Percentiles rank a stretch among this genome's conserved stretches.
Evolutionary conservation across 1,284 basidiomycete species (phyloP).

Genomic region (Paramarasmius palmivorus): DNA sequence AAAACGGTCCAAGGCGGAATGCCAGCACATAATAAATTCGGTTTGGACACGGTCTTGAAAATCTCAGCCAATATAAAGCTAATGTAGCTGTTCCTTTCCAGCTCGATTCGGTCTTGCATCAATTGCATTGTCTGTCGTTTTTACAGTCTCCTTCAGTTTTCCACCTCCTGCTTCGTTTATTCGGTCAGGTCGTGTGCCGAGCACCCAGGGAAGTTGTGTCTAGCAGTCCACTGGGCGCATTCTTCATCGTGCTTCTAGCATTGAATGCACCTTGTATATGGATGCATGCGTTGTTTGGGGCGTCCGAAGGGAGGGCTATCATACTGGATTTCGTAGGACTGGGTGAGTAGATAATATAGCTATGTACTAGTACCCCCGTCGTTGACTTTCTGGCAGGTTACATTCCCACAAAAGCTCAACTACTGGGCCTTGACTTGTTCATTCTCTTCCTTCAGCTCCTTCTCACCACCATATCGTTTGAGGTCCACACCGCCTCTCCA

Average conservation of each 20-base stretch:
- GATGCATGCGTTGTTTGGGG: slow-evolving; percentile 53
- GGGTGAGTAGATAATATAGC: slow-evolving; percentile 44
- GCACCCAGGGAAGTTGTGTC: slow-evolving; percentile 65
- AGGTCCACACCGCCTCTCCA: slow-evolving; percentile 42
- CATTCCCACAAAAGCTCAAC: slow-evolving; percentile 58
- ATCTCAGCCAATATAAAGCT: neutral
- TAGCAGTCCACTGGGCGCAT: slow-evolving; percentile 61
- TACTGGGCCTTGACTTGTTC: slow-evolving; percentile 63
- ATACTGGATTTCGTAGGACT: slow-evolving; percentile 77
- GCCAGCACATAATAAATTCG: slow-evolving; percentile 73
- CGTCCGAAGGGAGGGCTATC: slow-evolving; percentile 54
- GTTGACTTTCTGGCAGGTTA: slow-evolving; percentile 40
- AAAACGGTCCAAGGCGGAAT: slow-evolving; percentile 70
- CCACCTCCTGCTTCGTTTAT: slow-evolving; percentile 53
- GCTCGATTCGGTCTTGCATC: slow-evolving; percentile 71
- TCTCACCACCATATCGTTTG: slow-evolving; percentile 67
- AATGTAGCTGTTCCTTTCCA: slow-evolving; percentile 26
- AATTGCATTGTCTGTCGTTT: slow-evolving; percentile 73
- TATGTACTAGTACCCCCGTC: neutral
- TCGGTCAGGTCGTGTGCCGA: slow-evolving; percentile 64
- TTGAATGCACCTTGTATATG: slow-evolving; percentile 63
- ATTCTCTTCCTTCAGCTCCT: slow-evolving; percentile 66
- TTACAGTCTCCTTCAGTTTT: slow-evolving; percentile 68
- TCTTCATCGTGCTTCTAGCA: slow-evolving; percentile 55
- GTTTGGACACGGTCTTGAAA: slow-evolving; percentile 40